These are phyloP conservation scores for Cercospora sp. DNA, from an alignment of 2,329 filamentous ascomycete species.

Conservation along the genomic window DNA sequence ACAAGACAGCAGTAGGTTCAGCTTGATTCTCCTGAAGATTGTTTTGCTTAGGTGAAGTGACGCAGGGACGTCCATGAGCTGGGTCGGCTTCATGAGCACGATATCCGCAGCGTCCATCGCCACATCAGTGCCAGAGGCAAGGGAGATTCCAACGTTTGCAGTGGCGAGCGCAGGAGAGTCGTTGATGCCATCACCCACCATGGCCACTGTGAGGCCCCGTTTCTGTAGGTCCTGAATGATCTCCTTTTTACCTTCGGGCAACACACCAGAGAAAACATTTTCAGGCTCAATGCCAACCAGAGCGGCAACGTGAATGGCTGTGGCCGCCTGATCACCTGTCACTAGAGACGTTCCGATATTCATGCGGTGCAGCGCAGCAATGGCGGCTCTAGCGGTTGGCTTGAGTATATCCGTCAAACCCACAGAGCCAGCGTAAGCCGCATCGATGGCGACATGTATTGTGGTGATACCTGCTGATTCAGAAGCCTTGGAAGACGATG, in stretches of 20 bases:
- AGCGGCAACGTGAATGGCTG: constrained; percentile 78
- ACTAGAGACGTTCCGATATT: constrained; percentile 87
- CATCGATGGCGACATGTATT: constrained; percentile 88
- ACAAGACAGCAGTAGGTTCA: constrained; percentile 91
- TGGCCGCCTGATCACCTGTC: constrained; percentile 84
- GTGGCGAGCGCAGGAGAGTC: constrained; percentile 93
- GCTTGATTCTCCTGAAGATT: constrained; percentile 90
- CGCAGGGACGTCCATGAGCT: constrained; percentile 90
- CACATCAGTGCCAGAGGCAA: constrained; percentile 90
- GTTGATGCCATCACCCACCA: constrained; percentile 99
- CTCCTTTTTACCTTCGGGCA: constrained; percentile 84
- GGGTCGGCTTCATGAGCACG: constrained; percentile 89
- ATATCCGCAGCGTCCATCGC: constrained; percentile 97
- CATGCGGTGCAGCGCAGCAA: constrained; percentile 80
- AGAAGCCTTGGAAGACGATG: constrained; percentile 44
- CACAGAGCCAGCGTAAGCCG: constrained; percentile 75
- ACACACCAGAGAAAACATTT: constrained; percentile 82
- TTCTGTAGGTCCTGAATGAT: constrained; percentile 78
- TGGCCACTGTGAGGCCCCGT: constrained; percentile 76
- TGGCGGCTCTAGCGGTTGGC: constrained; percentile 74
- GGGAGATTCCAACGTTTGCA: constrained; percentile 88
- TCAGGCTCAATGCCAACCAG: constrained; percentile 76
- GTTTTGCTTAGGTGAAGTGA: constrained; percentile 76
- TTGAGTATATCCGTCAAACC: constrained; percentile 90
- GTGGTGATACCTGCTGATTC: constrained; percentile 72